These are phyloP conservation scores for Crotalaria pallida DNA, from an alignment of 306 rosid genomes.

Conservation along the genomic window DNA sequence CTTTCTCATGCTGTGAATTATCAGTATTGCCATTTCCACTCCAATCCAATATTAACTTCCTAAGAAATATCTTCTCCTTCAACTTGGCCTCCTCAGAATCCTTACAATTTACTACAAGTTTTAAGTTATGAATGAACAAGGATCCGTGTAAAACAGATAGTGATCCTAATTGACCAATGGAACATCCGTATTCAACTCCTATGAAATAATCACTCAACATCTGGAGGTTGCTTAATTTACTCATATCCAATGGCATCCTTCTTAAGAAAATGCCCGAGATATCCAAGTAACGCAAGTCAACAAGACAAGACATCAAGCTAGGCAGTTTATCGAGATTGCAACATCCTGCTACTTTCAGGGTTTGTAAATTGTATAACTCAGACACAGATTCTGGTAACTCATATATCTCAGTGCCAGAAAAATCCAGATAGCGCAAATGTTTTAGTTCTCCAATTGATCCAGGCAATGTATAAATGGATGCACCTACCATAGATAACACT, in stretches of 20 bases:
- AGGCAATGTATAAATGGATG: slow-evolving; percentile 18
- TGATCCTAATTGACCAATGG: slow-evolving; percentile 26
- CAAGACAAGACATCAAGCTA: background rate
- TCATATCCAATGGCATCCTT: slow-evolving; percentile 32
- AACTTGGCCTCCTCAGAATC: slow-evolving; percentile 23
- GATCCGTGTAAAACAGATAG: slow-evolving; percentile 23
- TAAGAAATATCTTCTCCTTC: slow-evolving; percentile 31
- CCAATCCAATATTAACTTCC: slow-evolving; percentile 31
- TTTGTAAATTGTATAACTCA: slow-evolving; percentile 33
- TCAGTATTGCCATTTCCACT: slow-evolving; percentile 13
- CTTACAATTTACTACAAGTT: background rate
- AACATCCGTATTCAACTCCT: slow-evolving; percentile 17
- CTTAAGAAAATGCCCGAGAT: slow-evolving; percentile 1
- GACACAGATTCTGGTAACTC: slow-evolving; percentile 27
- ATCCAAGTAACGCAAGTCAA: slow-evolving; percentile 29
- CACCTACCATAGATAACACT: slow-evolving; percentile 27
- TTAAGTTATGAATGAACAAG: slow-evolving; percentile 21
- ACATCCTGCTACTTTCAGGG: slow-evolving; percentile 25
- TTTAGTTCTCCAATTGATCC: slow-evolving; percentile 19
- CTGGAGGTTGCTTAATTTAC: slow-evolving; percentile 25
- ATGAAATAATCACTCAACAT: slow-evolving; percentile 25
- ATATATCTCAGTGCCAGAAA: background rate
- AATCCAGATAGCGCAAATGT: slow-evolving; percentile 32
- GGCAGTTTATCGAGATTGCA: background rate
- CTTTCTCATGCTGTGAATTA: slow-evolving; percentile 16